A percentile compares a stretch with the other conserved stretches of the same genome.
Evolutionary conservation across 2,329 filamentous ascomycete species (phyloP).

Genomic region (Ceratocystis colombiana): DNA sequence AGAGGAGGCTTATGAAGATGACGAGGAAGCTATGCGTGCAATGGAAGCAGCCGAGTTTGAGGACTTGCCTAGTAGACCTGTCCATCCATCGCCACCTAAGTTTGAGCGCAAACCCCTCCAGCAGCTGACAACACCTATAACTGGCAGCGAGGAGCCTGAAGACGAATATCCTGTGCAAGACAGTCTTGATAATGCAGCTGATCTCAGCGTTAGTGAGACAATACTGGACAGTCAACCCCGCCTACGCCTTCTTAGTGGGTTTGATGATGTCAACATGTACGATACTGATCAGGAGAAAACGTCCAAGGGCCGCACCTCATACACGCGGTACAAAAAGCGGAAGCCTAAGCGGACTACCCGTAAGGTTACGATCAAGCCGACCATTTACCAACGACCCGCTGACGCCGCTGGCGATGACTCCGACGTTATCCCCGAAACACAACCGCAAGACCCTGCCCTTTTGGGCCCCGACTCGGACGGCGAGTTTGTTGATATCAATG

Average conservation of each 20-base stretch:
- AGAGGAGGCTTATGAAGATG: constrained; percentile 60
- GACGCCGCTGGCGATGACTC: constrained; percentile 33
- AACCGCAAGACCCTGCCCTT: constrained; percentile 26
- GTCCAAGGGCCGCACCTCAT: constrained; percentile 45
- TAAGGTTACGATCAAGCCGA: constrained; percentile 53
- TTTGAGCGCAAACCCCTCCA: constrained; percentile 26
- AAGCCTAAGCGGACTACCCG: constrained; percentile 70
- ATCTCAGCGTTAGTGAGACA: constrained; percentile 27
- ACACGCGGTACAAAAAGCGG: constrained; percentile 68
- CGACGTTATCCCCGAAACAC: constrained; percentile 36
- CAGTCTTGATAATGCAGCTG: too few species aligned
- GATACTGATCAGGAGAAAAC: constrained; percentile 47
- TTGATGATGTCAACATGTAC: constrained; percentile 52
- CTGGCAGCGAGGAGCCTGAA: constrained; percentile 23
- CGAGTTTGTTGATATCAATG: constrained; percentile 31
- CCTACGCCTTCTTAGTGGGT: constrained; percentile 46
- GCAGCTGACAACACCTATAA: not conserved
- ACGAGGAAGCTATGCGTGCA: constrained; percentile 63
- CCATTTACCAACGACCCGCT: constrained; percentile 40
- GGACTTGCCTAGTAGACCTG: constrained; percentile 14
- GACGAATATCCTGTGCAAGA: not conserved
- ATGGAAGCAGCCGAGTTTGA: constrained; percentile 44
- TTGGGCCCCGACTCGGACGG: constrained; percentile 26
- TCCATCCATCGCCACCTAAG: constrained; percentile 24
- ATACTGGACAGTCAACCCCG: constrained; percentile 38